Conservation (phyloP, 1,139 yeast genomes). For the Yamadazyma atlantica region DNA sequence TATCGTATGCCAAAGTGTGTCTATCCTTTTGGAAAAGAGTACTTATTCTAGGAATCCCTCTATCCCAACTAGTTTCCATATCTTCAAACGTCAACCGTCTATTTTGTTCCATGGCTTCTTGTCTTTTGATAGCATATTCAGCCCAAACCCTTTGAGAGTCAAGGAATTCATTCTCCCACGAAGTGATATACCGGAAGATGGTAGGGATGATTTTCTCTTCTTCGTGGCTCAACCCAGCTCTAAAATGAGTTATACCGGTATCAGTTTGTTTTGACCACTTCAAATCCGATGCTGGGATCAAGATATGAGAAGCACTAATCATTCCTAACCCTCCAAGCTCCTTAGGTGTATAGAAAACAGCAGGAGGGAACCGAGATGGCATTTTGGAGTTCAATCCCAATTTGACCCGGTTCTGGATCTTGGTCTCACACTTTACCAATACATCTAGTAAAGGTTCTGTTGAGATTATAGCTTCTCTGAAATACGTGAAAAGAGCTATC, state of each 20-base stretch:
- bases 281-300: conserved; percentile 91
- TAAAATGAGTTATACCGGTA: conserved; percentile 90
- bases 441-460: conserved; percentile 78
- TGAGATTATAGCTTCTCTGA: conserved; percentile 87
- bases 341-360: conserved; percentile 95
- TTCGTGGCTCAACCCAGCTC: conserved; percentile 88
- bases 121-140: conserved; percentile 87
- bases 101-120: conserved; percentile 83
- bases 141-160: conserved; percentile 99
- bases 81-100: conserved; percentile 90
- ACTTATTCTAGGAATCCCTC: conserved; percentile 95
- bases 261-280: conserved; percentile 93
- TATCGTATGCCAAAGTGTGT: conserved; percentile 91
- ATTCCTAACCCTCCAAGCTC: conserved; percentile 97
- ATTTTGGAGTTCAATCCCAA: conserved; percentile 94
- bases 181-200: conserved; percentile 83
- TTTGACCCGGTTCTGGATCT: conserved; percentile 91
- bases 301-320: conserved; percentile 94
- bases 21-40: conserved; percentile 94
- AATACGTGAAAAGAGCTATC: conserved; percentile 82
- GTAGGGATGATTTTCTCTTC: conserved; percentile 88
- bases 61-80: conserved; percentile 90
- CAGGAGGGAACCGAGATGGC: conserved; percentile 99
- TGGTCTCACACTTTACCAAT: conserved; percentile 88
- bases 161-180: conserved; percentile 95